Conservation (phyloP, 164 flowering plant genomes). For the Stephania japonica region DNA sequence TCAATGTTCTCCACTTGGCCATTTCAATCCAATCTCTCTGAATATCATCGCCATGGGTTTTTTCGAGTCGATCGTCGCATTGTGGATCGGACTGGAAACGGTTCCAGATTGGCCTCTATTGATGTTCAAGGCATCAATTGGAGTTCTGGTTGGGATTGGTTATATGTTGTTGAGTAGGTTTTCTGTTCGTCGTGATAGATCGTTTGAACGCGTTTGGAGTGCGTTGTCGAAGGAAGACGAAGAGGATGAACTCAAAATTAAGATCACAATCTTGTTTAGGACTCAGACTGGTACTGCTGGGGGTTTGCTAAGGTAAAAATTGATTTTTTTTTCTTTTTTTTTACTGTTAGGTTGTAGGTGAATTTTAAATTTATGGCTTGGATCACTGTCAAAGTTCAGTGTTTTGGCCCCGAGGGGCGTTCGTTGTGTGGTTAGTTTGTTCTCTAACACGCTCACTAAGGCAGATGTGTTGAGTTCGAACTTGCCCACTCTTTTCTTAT, state of each 20-base stretch:
- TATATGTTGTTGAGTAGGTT: slow-evolving; percentile 38
- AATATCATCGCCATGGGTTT: background rate
- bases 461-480: too few species aligned
- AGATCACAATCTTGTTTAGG: slow-evolving; percentile 59
- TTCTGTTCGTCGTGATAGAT: slow-evolving; percentile 16
- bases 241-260: slow-evolving; percentile 37
- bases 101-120: slow-evolving; percentile 30
- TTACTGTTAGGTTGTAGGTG: background rate
- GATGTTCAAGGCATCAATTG: slow-evolving; percentile 43
- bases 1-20: background rate
- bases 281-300: slow-evolving; percentile 91
- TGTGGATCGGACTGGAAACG: slow-evolving; percentile 28
- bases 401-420: too few species aligned
- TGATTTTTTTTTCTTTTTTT: too few species aligned
- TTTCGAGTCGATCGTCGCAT: slow-evolving; percentile 39
- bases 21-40: background rate
- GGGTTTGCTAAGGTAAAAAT: slow-evolving; percentile 76
- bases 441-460: too few species aligned
- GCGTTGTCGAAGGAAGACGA: slow-evolving; percentile 29
- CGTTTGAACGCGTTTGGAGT: slow-evolving; percentile 19
- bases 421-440: too few species aligned
- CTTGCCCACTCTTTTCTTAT: too few species aligned
- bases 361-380: background rate
- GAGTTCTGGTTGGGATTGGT: slow-evolving; percentile 32
- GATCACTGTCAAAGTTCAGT: background rate